These are phyloP conservation scores for Neoboletus magnificus DNA, from an alignment of 768 basidiomycete genomes.

Conservation along the genomic window DNA sequence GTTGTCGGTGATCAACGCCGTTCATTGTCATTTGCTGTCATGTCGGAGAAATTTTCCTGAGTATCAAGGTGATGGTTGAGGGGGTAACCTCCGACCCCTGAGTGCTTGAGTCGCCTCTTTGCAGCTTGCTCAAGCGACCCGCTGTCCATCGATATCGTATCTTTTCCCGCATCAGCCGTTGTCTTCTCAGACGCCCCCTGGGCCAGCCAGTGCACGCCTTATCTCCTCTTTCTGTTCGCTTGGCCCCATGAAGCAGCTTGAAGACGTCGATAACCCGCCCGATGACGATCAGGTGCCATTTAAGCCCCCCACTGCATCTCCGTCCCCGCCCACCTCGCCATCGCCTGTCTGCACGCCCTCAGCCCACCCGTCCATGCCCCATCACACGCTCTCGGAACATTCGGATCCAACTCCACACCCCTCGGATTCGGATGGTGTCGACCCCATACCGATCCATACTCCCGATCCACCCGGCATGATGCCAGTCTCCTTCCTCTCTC, in stretches of 20 bases:
- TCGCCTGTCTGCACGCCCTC: conserved; percentile 5
- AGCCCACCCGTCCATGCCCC: conserved; percentile 12
- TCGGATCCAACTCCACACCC: conserved; percentile 2
- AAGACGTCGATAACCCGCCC: conserved; percentile 47
- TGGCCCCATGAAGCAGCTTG: conserved; percentile 38
- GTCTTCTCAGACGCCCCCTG: background rate
- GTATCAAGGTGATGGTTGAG: background rate
- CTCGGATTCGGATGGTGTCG: background rate
- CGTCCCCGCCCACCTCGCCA: background rate
- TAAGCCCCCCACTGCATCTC: conserved; percentile 4
- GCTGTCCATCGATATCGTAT: conserved; percentile 2
- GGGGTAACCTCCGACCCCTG: conserved; percentile 16
- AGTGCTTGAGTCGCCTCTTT: conserved; percentile 19
- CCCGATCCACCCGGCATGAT: conserved; percentile 18
- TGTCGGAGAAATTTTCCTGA: background rate
- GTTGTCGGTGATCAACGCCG: background rate
- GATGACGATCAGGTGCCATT: background rate
- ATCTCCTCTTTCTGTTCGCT: conserved; percentile 21
- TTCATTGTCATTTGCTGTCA: background rate
- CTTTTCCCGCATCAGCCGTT: background rate
- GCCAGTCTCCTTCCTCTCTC: conserved; percentile 11
- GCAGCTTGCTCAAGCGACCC: conserved; percentile 24
- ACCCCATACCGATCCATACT: background rate
- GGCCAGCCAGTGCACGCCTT: background rate
- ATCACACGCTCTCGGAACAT: conserved; percentile 11